Conservation (phyloP, 148 eudicot species). For the Camellia lanceoleosa region DNA sequence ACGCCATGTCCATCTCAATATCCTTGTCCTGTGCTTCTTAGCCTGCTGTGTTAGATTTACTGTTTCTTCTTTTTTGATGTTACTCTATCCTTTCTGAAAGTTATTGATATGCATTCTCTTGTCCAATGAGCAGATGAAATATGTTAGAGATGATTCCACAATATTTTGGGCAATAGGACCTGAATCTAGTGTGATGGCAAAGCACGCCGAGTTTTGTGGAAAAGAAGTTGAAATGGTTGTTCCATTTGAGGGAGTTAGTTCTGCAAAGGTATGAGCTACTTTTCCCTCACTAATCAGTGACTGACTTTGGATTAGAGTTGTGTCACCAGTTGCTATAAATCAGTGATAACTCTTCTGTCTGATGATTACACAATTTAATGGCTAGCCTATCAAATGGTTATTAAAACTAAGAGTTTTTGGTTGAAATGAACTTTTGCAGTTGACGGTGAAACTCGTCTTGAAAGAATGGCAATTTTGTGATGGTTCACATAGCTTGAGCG, state of each 20-base stretch:
- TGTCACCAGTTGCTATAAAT: background rate
- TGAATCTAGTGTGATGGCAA: conserved; percentile 64
- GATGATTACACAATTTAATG: background rate
- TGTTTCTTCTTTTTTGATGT: background rate
- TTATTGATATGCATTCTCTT: conserved; percentile 9
- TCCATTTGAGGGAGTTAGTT: conserved; percentile 71
- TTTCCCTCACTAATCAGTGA: background rate
- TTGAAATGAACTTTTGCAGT: conserved; percentile 43
- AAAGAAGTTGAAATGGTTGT: conserved; percentile 75
- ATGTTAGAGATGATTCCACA: conserved; percentile 77
- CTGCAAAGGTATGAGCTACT: conserved; percentile 60
- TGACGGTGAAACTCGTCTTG: conserved; percentile 65
- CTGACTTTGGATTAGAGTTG: background rate
- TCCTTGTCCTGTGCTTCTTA: no score
- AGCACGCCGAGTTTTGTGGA: conserved; percentile 70
- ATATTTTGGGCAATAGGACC: conserved; percentile 91
- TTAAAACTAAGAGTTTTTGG: background rate
- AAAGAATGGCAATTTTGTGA: conserved; percentile 96
- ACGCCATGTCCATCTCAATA: no score
- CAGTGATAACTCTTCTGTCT: background rate
- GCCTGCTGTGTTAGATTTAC: background rate
- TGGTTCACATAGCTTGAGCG: conserved; percentile 59
- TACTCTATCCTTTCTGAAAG: conserved; percentile 1
- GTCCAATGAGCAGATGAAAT: conserved; percentile 52
- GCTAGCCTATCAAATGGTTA: background rate